Evolutionary conservation across 331 rosid genomes (phyloP).

Genomic region (Rosa hybrid): DNA sequence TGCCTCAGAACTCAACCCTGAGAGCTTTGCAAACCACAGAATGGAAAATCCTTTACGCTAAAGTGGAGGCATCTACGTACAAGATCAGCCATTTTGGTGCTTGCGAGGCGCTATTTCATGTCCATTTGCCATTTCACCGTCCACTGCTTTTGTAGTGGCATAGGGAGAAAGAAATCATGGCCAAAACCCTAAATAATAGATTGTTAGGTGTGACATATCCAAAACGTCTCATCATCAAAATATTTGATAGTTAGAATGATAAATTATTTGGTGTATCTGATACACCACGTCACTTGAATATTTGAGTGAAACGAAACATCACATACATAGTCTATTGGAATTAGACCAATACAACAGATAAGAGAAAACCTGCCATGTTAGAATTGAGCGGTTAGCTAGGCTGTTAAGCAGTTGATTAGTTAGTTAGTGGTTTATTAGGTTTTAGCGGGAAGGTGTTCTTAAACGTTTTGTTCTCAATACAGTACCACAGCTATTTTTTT

Average conservation of each 20-base stretch:
- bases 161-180: neutral
- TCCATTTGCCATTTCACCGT: constrained; percentile 17
- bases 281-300: too few species aligned
- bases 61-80: constrained; percentile 16
- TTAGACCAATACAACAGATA: too few species aligned
- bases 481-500: neutral
- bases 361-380: too few species aligned
- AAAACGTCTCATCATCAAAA: too few species aligned
- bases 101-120: constrained; percentile 8
- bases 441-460: neutral
- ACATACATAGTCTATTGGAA: too few species aligned
- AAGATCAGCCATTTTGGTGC: constrained; percentile 27
- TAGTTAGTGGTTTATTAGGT: neutral
- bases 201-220: neutral
- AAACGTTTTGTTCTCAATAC: neutral
- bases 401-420: neutral
- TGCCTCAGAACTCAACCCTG: constrained; percentile 25
- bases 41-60: constrained; percentile 19
- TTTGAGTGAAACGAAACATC: too few species aligned
- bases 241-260: too few species aligned
- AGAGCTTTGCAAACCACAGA: constrained; percentile 25
- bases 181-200: too few species aligned
- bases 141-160: constrained; percentile 26
- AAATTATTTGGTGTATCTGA: too few species aligned
- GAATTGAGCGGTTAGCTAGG: neutral